Evolutionary conservation across 106 monocot species (phyloP).

Genomic region (Dactylorhiza incarnata): DNA sequence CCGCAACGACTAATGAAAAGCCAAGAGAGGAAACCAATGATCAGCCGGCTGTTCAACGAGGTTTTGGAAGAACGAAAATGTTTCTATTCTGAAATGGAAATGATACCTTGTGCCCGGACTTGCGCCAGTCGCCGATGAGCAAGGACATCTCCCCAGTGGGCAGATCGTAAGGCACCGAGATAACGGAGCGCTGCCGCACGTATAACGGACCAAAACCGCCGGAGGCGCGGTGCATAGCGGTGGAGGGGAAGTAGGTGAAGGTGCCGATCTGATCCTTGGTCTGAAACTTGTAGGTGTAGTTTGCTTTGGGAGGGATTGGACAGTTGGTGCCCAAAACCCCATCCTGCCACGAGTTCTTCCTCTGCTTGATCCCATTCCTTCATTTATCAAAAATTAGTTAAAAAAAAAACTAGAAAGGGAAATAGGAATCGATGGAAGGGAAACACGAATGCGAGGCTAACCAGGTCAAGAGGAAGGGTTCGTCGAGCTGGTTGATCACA

Average conservation of each 20-base stretch:
- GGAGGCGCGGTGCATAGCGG: conserved; percentile 68
- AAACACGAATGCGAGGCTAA: not conserved
- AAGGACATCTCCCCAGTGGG: conserved; percentile 70
- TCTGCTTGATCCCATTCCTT: conserved; percentile 95
- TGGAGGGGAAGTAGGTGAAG: conserved; percentile 76
- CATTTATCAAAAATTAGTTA: not conserved
- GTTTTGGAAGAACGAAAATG: conserved; percentile 3
- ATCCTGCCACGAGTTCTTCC: conserved; percentile 99
- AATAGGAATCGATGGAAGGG: not conserved
- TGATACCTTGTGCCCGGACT: conserved; percentile 59
- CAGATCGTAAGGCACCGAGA: conserved; percentile 53
- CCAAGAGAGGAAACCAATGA: not conserved
- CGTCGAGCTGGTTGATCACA: conserved; percentile 89
- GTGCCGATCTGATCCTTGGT: conserved; percentile 92
- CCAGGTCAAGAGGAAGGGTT: conserved; percentile 93
- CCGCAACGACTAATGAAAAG: conserved; percentile 41
- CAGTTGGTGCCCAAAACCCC: conserved; percentile 95
- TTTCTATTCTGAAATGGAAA: too few relatives aligned
- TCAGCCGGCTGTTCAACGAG: conserved; percentile 4
- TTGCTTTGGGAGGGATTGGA: conserved; percentile 61
- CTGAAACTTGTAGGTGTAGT: conserved; percentile 90
- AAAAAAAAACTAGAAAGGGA: too few relatives aligned
- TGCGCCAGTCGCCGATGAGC: conserved; percentile 89
- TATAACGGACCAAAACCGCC: conserved; percentile 84
- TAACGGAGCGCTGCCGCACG: conserved; percentile 46